Base-by-base conservation (phyloP, 2,329 filamentous ascomycete genomes). In the Coleophoma cylindrospora region DNA sequence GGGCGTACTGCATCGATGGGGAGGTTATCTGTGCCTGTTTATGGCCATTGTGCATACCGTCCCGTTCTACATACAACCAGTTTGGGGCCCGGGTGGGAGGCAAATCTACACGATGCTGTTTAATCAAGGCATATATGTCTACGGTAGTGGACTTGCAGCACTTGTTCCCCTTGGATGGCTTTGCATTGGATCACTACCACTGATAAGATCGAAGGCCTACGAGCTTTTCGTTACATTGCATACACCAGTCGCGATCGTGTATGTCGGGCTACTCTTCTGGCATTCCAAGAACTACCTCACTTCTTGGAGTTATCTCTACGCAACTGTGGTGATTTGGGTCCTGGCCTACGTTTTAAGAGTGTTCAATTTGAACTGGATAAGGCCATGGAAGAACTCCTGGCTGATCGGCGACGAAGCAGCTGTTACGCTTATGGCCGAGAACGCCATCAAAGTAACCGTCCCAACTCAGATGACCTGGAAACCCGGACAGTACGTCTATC, bases 381-480 rank as follows among this genome's bases (percentile, higher is more conserved):
- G 86, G 58, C 90, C 91, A 7, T 86, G 87, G 73, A 81, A 85
- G 36, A 71, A 88, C 57, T 84, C 90, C 0, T 95, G 89, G 72
- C 73, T 95, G 60, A 87, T 96, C 40, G 92, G 92, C 44, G 92
- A 97, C 60, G 91, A 96, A 69, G 91, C 89, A 1, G 89, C 90
- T 22, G 84, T 96, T 37, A 94, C 89, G 1, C 76, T 96, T 21
- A 85, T 97, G 74, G 85, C 90, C 3, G 91, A 96, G 61, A 92
- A 95, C 63, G 89, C 90, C n/a, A 86, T 97, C 71, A 96, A 96
- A 67, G 81, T 97, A 58, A 96, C 92, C 0, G 87, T 97, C 46
- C 91, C 92, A 1, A 96, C 92, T 0, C 89, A 92, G 67, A 88
- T 95, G 79, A 85, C 82, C 54, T 97, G 92, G 92, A 86, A 83